phyloP scores from a whole-genome alignment of 495 filamentous ascomycete genomes.

The Peziza echinospora region DNA sequence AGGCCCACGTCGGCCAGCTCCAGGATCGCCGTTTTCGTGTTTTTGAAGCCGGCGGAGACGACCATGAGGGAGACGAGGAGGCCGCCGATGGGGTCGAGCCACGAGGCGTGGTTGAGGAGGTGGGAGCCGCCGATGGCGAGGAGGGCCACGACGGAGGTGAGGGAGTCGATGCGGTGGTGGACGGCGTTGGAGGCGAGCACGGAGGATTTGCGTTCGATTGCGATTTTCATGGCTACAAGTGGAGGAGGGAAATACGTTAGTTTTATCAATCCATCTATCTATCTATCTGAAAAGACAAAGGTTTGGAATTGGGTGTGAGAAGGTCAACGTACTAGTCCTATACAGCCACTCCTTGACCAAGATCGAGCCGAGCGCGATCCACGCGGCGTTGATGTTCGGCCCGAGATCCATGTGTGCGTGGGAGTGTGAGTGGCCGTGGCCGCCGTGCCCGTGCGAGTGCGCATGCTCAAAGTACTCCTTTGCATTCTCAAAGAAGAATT shows the following conservation, averaged over 20 bases:
- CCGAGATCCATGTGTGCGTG: slow-evolving; percentile 35
- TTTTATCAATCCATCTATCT: not conserved
- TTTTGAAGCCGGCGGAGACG: slow-evolving; percentile 69
- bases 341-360: slow-evolving; percentile 92
- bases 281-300: slow-evolving; percentile 1
- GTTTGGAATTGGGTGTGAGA: slow-evolving; percentile 9
- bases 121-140: slow-evolving; percentile 76
- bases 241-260: not conserved
- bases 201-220: slow-evolving; percentile 79
- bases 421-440: slow-evolving; percentile 29
- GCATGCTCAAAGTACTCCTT: slow-evolving; percentile 37
- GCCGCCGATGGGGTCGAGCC: slow-evolving; percentile 90
- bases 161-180: slow-evolving; percentile 87
- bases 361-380: slow-evolving; percentile 84
- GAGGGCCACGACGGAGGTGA: slow-evolving; percentile 83
- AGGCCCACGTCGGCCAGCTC: slow-evolving; percentile 81
- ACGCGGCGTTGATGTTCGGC: slow-evolving; percentile 78
- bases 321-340: slow-evolving; percentile 79
- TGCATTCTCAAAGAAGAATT: slow-evolving; percentile 56
- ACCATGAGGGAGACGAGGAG: slow-evolving; percentile 82
- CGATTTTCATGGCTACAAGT: slow-evolving; percentile 71
- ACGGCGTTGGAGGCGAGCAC: slow-evolving; percentile 93
- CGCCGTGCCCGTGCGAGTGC: slow-evolving; percentile 38
- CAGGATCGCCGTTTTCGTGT: slow-evolving; percentile 57
- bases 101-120: slow-evolving; percentile 55